phyloP scores from a whole-genome alignment of 306 rosid species.

The Trifolium pratense region DNA sequence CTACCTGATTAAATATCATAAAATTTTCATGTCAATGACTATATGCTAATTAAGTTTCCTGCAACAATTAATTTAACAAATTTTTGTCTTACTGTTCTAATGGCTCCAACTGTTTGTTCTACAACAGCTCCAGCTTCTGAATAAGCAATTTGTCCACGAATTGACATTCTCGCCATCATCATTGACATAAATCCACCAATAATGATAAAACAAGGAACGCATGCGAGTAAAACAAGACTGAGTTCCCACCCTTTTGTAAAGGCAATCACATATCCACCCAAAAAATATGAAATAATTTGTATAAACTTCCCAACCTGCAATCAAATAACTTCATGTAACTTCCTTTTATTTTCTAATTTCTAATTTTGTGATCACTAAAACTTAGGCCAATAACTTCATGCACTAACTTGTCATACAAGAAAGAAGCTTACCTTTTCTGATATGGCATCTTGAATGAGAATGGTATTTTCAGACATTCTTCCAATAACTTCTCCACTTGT shows the following conservation, averaged over 20 bases:
- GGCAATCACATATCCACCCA: slow-evolving; percentile 75
- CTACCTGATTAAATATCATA: slow-evolving; percentile 57
- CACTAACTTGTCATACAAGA: neutral
- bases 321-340: neutral
- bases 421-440: slow-evolving; percentile 68
- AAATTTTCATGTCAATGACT: neutral
- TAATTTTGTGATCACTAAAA: too few relatives aligned
- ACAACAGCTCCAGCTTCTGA: slow-evolving; percentile 84
- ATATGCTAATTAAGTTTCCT: neutral
- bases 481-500: slow-evolving; percentile 81
- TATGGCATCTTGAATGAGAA: slow-evolving; percentile 92
- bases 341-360: too few relatives aligned
- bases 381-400: too few relatives aligned
- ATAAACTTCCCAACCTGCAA: slow-evolving; percentile 84
- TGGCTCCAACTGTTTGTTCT: slow-evolving; percentile 81
- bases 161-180: slow-evolving; percentile 63
- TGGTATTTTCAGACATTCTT: slow-evolving; percentile 89
- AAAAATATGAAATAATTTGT: slow-evolving; percentile 64
- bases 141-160: slow-evolving; percentile 78
- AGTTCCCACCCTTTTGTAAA: slow-evolving; percentile 76
- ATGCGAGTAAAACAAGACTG: slow-evolving; percentile 59
- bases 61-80: neutral
- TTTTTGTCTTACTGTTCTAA: slow-evolving; percentile 66
- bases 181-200: slow-evolving; percentile 57
- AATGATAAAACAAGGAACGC: slow-evolving; percentile 64